These are phyloP conservation scores for Penicillium sp. DNA, from an alignment of 2,329 filamentous ascomycete species.

Conservation along the genomic window DNA sequence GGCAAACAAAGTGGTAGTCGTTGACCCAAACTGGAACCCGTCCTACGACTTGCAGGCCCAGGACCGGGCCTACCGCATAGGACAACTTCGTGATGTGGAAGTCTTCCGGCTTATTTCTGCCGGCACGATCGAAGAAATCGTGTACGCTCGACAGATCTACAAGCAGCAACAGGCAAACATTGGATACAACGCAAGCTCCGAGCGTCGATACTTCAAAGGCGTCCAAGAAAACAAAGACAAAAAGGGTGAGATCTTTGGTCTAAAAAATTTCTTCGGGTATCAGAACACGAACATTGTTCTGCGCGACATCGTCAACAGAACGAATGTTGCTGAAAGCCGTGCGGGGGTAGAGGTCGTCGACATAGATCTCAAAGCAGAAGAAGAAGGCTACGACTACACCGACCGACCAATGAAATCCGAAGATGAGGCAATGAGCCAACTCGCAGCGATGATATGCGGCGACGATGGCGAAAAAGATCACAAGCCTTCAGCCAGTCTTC, in stretches of 20 bases:
- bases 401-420: constrained; percentile 49
- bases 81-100: constrained; percentile 87
- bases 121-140: constrained; percentile 94
- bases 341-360: constrained; percentile 79
- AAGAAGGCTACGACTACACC: constrained; percentile 53
- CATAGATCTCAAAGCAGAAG: constrained; percentile 65
- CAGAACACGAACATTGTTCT: constrained; percentile 76
- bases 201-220: constrained; percentile 92
- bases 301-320: constrained; percentile 97
- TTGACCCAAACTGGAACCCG: constrained; percentile 98
- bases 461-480: constrained; percentile 22
- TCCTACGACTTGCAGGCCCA: constrained; percentile 93
- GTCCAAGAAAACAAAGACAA: constrained; percentile 79
- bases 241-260: constrained; percentile 91
- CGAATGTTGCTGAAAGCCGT: constrained; percentile 90
- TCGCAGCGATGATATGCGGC: constrained; percentile 62
- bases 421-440: constrained; percentile 67
- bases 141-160: constrained; percentile 96
- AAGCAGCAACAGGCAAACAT: constrained; percentile 99
- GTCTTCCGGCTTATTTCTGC: constrained; percentile 88
- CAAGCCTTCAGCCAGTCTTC: constrained; percentile 12
- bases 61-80: constrained; percentile 93
- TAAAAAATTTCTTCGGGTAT: constrained; percentile 82
- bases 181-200: constrained; percentile 86
- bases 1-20: constrained; percentile 95